phyloP scores from a whole-genome alignment of 331 rosid genomes.

The Rosa hybrid region DNA sequence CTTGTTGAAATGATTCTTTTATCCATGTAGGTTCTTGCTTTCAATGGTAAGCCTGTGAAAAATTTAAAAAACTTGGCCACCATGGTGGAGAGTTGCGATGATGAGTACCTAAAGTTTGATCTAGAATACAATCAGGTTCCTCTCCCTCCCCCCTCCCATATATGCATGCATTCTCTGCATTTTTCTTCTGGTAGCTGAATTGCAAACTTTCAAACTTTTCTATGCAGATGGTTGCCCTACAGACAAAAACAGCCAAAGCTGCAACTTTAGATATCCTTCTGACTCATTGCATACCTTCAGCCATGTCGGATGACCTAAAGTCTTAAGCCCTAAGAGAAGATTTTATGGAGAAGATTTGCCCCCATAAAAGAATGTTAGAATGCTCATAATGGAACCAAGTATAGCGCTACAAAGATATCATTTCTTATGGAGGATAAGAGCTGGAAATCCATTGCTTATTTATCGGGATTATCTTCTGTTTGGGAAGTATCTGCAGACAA shows the following conservation, averaged over 20 bases:
- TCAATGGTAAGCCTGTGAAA: slow-evolving; percentile 66
- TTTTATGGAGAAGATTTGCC: background rate
- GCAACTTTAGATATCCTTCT: slow-evolving; percentile 63
- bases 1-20: background rate
- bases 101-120: slow-evolving; percentile 66
- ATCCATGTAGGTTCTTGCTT: slow-evolving; percentile 56
- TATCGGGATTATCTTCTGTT: background rate
- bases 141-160: slow-evolving; percentile 1
- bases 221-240: slow-evolving; percentile 57
- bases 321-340: slow-evolving; percentile 38
- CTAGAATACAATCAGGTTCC: slow-evolving; percentile 75
- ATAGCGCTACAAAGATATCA: background rate
- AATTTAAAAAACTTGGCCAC: slow-evolving; percentile 68
- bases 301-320: slow-evolving; percentile 63
- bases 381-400: background rate
- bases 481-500: background rate
- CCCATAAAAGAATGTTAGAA: background rate
- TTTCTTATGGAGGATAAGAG: slow-evolving; percentile 9
- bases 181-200: slow-evolving; percentile 15
- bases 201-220: background rate
- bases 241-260: slow-evolving; percentile 58
- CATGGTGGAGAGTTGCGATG: slow-evolving; percentile 69
- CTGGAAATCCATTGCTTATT: background rate
- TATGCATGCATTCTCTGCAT: background rate
- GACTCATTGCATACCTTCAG: slow-evolving; percentile 76